These are phyloP conservation scores for Artemisia argyi DNA, from an alignment of 129 eudicot species.

Conservation along the genomic window DNA sequence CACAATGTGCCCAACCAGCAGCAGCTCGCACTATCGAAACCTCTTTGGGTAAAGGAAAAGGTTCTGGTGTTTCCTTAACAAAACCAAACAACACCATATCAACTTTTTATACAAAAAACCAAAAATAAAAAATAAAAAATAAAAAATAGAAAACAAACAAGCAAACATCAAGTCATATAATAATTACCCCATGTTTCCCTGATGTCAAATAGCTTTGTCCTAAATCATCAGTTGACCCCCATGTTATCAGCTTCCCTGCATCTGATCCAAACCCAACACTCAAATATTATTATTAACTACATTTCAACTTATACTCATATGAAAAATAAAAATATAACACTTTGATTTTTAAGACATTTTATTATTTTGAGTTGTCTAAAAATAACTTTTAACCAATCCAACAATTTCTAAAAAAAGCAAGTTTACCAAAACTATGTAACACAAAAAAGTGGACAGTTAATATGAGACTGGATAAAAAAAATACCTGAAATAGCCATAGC, in stretches of 20 bases:
- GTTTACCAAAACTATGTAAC: not conserved
- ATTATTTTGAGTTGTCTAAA: too few species aligned
- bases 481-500: slow-evolving; percentile 95
- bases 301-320: too few species aligned
- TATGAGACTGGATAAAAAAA: not conserved
- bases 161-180: too few species aligned
- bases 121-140: not conserved
- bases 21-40: slow-evolving; percentile 75
- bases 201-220: slow-evolving; percentile 98
- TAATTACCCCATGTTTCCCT: slow-evolving; percentile 90
- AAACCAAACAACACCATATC: slow-evolving; percentile 30
- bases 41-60: slow-evolving; percentile 89
- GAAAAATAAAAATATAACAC: too few species aligned
- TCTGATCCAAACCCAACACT: slow-evolving; percentile 37
- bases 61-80: slow-evolving; percentile 96
- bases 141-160: too few species aligned
- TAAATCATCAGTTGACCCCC: slow-evolving; percentile 98
- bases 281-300: too few species aligned
- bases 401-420: not conserved
- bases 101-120: slow-evolving; percentile 11
- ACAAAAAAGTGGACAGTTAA: not conserved
- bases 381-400: too few species aligned
- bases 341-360: too few species aligned
- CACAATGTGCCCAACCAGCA: slow-evolving; percentile 99
- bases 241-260: slow-evolving; percentile 88